Evolutionary conservation across 352 stramenopile genomes (phyloP).

Genomic region (Phytophthora tentaculata): DNA sequence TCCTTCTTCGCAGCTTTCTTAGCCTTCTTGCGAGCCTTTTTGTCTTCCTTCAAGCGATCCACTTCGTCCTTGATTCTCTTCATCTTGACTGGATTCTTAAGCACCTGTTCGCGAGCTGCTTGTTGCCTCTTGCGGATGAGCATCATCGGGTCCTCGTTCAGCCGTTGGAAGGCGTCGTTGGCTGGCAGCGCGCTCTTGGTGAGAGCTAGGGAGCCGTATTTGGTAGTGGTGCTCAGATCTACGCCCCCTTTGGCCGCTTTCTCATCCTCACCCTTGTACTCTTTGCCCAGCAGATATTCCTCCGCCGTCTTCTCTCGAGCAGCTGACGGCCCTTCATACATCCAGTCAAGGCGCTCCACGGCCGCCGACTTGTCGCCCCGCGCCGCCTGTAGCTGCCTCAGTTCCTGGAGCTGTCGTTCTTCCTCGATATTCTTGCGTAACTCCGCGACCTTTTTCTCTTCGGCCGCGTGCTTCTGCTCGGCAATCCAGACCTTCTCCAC

Average conservation of each 20-base stretch:
- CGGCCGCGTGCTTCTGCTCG: conserved; percentile 94
- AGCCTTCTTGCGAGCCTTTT: conserved; percentile 72
- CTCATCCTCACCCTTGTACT: conserved; percentile 63
- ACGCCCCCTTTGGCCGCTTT: conserved; percentile 36
- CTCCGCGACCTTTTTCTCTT: conserved; percentile 94
- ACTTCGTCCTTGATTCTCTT: conserved; percentile 85
- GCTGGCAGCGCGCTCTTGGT: conserved; percentile 56
- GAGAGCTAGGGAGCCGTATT: conserved; percentile 74
- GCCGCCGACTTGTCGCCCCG: conserved; percentile 81
- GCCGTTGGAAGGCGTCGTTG: conserved; percentile 93
- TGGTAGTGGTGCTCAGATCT: conserved; percentile 62
- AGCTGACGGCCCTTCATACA: conserved; percentile 95
- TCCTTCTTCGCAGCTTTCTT: conserved; percentile 82
- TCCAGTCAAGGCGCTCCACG: conserved; percentile 94
- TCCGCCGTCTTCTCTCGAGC: conserved; percentile 74
- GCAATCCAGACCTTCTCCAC: conserved; percentile 98
- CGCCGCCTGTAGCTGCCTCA: conserved; percentile 90
- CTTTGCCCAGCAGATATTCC: conserved; percentile 95
- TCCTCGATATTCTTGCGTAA: conserved; percentile 97
- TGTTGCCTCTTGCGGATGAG: conserved; percentile 90
- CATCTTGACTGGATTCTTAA: conserved; percentile 93
- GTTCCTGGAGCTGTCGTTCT: conserved; percentile 95
- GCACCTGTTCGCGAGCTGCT: conserved; percentile 76
- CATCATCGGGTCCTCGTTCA: conserved; percentile 98
- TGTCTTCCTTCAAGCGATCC: conserved; percentile 78